Evolutionary conservation across 2,329 filamentous ascomycete species (phyloP).

Genomic region (Pseudonectria foliicola): DNA sequence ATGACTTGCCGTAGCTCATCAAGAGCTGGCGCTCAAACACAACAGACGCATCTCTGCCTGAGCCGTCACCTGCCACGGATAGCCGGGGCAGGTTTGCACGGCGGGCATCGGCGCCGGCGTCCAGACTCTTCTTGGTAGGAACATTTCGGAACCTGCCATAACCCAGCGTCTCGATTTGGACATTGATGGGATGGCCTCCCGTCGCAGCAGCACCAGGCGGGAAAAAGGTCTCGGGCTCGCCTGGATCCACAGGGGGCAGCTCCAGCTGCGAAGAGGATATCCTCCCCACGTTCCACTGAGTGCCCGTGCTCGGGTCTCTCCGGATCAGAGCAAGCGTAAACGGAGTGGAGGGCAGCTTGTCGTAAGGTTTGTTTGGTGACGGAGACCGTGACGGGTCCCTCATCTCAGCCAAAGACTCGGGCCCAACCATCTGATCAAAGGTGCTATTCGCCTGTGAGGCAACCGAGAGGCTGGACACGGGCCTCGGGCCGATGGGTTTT

Average conservation of each 20-base stretch:
- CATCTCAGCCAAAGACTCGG: too few species aligned
- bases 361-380: slow-evolving; percentile 30
- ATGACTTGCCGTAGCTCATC: slow-evolving; percentile 50
- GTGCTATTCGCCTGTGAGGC: slow-evolving; percentile 4
- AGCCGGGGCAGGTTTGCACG: slow-evolving; percentile 7
- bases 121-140: slow-evolving; percentile 32
- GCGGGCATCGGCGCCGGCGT: slow-evolving; percentile 15
- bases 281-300: slow-evolving; percentile 69
- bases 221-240: slow-evolving; percentile 17
- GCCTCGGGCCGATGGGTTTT: slow-evolving; percentile 23
- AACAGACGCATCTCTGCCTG: slow-evolving; percentile 15
- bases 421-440: neutral
- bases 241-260: slow-evolving; percentile 15
- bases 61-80: slow-evolving; percentile 2
- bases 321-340: slow-evolving; percentile 61
- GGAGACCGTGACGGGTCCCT: slow-evolving; percentile 20
- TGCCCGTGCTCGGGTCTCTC: slow-evolving; percentile 60
- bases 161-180: slow-evolving; percentile 47
- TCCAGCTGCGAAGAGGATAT: slow-evolving; percentile 50
- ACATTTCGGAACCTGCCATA: slow-evolving; percentile 51
- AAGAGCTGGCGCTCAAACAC: slow-evolving; percentile 48
- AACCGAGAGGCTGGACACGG: slow-evolving; percentile 7
- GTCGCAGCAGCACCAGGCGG: slow-evolving; percentile 6
- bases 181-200: slow-evolving; percentile 37
- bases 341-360: slow-evolving; percentile 30